Conservation (phyloP, 306 rosid species). For the Leucaena leucocephala region DNA sequence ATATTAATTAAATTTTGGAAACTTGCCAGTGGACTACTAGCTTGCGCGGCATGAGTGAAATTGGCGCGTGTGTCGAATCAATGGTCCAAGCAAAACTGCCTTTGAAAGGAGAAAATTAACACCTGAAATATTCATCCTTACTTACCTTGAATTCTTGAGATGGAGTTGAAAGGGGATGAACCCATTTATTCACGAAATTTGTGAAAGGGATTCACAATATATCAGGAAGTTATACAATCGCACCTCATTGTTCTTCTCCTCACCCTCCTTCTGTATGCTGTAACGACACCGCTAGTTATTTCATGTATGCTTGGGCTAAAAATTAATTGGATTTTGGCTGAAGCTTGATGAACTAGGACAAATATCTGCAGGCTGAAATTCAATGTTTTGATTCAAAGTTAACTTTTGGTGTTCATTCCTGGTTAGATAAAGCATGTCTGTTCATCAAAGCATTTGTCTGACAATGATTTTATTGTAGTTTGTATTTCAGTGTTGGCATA, state of each 20-base stretch:
- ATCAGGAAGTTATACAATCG: background rate
- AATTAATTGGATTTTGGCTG: background rate
- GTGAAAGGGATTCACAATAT: background rate
- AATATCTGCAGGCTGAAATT: constrained; percentile 17
- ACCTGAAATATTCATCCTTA: background rate
- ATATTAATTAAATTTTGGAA: background rate
- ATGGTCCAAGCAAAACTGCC: background rate
- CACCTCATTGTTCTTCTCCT: background rate
- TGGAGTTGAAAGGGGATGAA: background rate
- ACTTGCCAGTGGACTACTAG: background rate
- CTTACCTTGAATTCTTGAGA: background rate
- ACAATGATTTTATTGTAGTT: background rate
- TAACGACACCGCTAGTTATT: background rate
- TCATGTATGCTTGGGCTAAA: background rate
- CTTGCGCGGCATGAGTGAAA: background rate
- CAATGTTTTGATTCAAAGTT: background rate
- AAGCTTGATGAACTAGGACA: constrained; percentile 13
- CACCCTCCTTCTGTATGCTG: background rate
- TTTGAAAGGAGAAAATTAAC: background rate
- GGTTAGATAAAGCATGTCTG: background rate
- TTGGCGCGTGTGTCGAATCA: background rate
- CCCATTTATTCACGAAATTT: constrained; percentile 4
- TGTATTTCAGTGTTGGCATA: background rate
- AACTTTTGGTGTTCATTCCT: constrained; percentile 11
- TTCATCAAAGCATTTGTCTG: background rate